A percentile compares a stretch with the other conserved stretches of the same genome.
Evolutionary conservation across 176 grass and related monocot species (phyloP).

Genomic region (Triticum turgidum): DNA sequence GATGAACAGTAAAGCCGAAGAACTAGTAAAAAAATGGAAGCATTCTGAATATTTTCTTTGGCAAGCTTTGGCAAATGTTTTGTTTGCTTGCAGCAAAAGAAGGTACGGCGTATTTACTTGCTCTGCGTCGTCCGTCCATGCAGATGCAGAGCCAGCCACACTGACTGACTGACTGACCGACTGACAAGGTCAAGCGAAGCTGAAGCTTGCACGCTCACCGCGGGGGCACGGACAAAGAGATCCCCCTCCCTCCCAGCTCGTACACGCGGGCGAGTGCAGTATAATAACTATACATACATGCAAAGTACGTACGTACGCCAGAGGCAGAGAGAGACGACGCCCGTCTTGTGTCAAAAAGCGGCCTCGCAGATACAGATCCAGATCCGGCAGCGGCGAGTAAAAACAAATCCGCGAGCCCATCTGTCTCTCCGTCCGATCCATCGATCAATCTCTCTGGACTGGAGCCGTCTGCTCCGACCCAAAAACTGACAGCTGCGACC

Average conservation of each 20-base stretch:
- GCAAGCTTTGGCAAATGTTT: too few relatives aligned
- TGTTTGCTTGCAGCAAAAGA: too few relatives aligned
- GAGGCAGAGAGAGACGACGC: background rate
- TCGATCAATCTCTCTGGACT: background rate
- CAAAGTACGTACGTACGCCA: background rate
- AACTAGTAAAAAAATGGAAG: too few relatives aligned
- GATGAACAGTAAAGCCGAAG: too few relatives aligned
- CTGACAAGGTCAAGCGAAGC: constrained; percentile 7
- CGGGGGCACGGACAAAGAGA: constrained; percentile 11
- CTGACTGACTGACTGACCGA: background rate
- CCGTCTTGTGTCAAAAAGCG: constrained; percentile 7
- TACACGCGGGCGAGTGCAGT: background rate
- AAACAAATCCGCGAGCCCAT: constrained; percentile 39
- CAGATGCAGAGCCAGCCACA: background rate
- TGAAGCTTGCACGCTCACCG: constrained; percentile 2
- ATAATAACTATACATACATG: too few relatives aligned
- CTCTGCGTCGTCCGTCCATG: background rate
- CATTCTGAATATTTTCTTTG: too few relatives aligned
- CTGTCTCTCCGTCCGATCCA: background rate
- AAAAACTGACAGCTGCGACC: constrained; percentile 43
- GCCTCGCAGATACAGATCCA: constrained; percentile 16
- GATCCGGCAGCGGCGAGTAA: constrained; percentile 20
- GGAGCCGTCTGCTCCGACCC: constrained; percentile 4
- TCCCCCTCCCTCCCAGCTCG: background rate
- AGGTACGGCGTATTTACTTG: background rate